A percentile compares a stretch with the other conserved stretches of the same genome.
These are phyloP conservation scores for Diplodia intermedia DNA, from an alignment of 2,329 filamentous ascomycete species.

Conservation along the genomic window DNA sequence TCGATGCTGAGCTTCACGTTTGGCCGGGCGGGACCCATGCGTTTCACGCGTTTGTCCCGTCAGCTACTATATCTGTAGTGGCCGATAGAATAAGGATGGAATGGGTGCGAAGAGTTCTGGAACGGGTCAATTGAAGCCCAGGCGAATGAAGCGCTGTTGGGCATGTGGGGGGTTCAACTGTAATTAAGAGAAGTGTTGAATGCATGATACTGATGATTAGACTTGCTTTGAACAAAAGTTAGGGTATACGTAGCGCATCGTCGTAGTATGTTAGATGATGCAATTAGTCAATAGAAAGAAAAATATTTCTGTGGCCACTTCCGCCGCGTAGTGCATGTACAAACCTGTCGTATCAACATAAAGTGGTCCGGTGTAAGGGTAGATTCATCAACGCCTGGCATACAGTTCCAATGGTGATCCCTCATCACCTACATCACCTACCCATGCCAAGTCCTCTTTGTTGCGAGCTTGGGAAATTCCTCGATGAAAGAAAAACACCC, in stretches of 20 bases:
- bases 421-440: slow-evolving; percentile 8
- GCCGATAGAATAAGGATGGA: neutral
- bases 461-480: slow-evolving; percentile 64
- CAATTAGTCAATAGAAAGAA: neutral
- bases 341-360: slow-evolving; percentile 5
- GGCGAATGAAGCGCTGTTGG: neutral
- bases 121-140: neutral
- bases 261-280: neutral
- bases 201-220: neutral
- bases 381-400: slow-evolving; percentile 2
- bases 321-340: neutral
- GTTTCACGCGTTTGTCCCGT: neutral
- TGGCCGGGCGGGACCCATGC: slow-evolving; percentile 45
- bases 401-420: neutral
- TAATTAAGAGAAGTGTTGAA: neutral
- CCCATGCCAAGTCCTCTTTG: slow-evolving; percentile 1
- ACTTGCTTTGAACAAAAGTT: neutral
- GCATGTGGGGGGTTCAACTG: neutral
- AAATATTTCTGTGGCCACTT: neutral
- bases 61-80: neutral
- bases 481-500: slow-evolving; percentile 75
- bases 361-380: neutral
- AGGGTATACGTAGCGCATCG: neutral
- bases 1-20: slow-evolving; percentile 54
- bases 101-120: neutral